These are phyloP conservation scores for Leptographium wingfieldii DNA, from an alignment of 2,329 filamentous ascomycete genomes.

Conservation along the genomic window DNA sequence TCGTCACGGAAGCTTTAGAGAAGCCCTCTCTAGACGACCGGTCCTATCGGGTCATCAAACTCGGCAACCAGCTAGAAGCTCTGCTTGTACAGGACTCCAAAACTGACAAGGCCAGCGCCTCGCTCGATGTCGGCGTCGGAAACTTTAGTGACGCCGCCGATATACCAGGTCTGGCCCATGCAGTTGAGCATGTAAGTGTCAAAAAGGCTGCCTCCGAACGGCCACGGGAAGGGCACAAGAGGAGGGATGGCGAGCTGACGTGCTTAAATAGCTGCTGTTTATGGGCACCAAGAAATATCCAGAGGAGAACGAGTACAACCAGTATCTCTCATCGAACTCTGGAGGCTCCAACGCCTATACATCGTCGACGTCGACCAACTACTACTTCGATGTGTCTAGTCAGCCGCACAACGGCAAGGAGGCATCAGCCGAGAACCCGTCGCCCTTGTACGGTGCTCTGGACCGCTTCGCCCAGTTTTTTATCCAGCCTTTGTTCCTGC, in stretches of 20 bases:
- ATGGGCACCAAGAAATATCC: constrained; percentile 99
- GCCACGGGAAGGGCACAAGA: background rate
- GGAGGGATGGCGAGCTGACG: background rate
- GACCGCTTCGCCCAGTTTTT: constrained; percentile 95
- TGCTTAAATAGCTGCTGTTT: constrained; percentile 56
- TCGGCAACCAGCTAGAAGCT: constrained; percentile 80
- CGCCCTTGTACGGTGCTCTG: constrained; percentile 62
- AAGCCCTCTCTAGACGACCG: constrained; percentile 78
- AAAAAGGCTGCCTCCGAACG: background rate
- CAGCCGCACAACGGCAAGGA: constrained; percentile 52
- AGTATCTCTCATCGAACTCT: constrained; percentile 81
- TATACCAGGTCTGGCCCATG: constrained; percentile 91
- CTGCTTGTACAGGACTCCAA: constrained; percentile 87
- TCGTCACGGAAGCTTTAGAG: constrained; percentile 60
- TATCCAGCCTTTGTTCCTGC: constrained; percentile 73
- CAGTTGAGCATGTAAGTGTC: constrained; percentile 65
- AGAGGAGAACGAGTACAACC: constrained; percentile 87
- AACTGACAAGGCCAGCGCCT: constrained; percentile 92
- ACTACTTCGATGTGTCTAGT: constrained; percentile 90
- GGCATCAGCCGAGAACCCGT: constrained; percentile 41
- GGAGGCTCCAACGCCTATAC: constrained; percentile 95
- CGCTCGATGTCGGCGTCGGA: constrained; percentile 90
- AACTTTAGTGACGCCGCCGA: constrained; percentile 86
- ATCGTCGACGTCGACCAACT: constrained; percentile 86
- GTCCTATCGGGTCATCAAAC: constrained; percentile 72